These are phyloP conservation scores for Aspergillus sp. DNA, from an alignment of 2,329 filamentous ascomycete species.

Conservation along the genomic window DNA sequence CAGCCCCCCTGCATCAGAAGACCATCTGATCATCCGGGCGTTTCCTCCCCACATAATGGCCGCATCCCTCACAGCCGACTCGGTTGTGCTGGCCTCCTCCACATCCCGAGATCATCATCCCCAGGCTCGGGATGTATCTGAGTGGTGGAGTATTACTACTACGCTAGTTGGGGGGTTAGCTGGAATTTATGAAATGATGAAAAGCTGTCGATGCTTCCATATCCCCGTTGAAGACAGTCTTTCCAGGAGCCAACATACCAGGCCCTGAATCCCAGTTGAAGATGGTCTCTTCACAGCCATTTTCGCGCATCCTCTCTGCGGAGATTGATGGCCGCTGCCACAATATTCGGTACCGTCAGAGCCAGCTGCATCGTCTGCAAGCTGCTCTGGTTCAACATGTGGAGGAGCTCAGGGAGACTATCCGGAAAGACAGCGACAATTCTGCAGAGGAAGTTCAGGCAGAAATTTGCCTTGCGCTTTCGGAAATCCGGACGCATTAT, in stretches of 20 bases:
- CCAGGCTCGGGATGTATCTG: neutral
- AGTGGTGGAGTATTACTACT: neutral
- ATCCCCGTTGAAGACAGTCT: neutral
- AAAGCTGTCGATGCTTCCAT: neutral
- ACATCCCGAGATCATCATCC: slow-evolving; percentile 19
- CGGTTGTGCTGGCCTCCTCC: slow-evolving; percentile 14
- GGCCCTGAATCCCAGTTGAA: neutral
- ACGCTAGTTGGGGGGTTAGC: neutral
- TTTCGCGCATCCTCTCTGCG: slow-evolving; percentile 31
- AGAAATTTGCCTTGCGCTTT: slow-evolving; percentile 24
- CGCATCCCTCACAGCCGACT: neutral
- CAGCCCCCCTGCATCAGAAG: neutral
- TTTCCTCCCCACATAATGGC: neutral
- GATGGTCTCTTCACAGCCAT: slow-evolving; percentile 13
- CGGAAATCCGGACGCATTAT: slow-evolving; percentile 26
- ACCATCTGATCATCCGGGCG: neutral
- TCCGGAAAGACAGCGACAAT: slow-evolving; percentile 28
- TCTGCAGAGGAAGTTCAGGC: slow-evolving; percentile 32
- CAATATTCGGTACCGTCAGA: slow-evolving; percentile 38
- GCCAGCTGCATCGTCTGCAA: slow-evolving; percentile 39
- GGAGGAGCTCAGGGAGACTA: slow-evolving; percentile 28
- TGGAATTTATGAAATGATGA: neutral
- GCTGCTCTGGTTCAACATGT: slow-evolving; percentile 25
- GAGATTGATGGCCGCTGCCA: slow-evolving; percentile 39
- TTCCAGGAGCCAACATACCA: no score